phyloP scores from a whole-genome alignment of 169 alveolate species.

The Plasmodium relictum region DNA sequence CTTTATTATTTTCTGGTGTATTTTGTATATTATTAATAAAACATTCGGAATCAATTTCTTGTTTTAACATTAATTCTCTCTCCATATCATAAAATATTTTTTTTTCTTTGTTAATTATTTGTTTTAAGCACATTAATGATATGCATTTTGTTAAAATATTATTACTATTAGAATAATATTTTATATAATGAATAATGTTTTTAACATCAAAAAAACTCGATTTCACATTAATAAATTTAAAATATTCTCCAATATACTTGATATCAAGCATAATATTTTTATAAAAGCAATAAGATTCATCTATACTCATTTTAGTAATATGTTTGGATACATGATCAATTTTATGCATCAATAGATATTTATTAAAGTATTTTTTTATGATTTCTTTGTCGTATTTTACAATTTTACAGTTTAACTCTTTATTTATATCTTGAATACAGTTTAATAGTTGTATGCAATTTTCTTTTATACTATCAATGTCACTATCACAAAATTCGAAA shows the following conservation, averaged over 20 bases:
- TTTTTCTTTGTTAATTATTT: constrained; percentile 13
- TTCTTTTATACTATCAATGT: constrained; percentile 12
- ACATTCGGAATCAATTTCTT: neutral
- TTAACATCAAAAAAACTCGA: constrained; percentile 53
- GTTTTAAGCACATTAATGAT: constrained; percentile 10
- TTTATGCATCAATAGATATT: constrained; percentile 65
- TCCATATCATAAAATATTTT: constrained; percentile 8
- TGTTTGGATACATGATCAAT: constrained; percentile 38
- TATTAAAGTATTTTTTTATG: constrained; percentile 45
- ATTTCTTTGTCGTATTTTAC: neutral
- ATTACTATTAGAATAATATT: constrained; percentile 34
- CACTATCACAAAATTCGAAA: constrained; percentile 21
- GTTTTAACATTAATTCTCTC: constrained; percentile 6
- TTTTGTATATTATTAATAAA: neutral
- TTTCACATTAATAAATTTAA: constrained; percentile 31
- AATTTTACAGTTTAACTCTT: constrained; percentile 13
- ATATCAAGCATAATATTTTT: constrained; percentile 30
- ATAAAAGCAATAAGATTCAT: constrained; percentile 30
- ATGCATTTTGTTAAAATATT: constrained; percentile 48
- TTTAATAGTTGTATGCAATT: constrained; percentile 35
- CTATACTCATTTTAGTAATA: constrained; percentile 35
- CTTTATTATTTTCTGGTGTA: neutral
- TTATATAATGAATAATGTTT: constrained; percentile 37
- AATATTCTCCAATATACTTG: constrained; percentile 15
- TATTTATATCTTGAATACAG: constrained; percentile 20